Conservation (phyloP, 805 yeast species). For the Tetrapisispora taiwanensis region DNA sequence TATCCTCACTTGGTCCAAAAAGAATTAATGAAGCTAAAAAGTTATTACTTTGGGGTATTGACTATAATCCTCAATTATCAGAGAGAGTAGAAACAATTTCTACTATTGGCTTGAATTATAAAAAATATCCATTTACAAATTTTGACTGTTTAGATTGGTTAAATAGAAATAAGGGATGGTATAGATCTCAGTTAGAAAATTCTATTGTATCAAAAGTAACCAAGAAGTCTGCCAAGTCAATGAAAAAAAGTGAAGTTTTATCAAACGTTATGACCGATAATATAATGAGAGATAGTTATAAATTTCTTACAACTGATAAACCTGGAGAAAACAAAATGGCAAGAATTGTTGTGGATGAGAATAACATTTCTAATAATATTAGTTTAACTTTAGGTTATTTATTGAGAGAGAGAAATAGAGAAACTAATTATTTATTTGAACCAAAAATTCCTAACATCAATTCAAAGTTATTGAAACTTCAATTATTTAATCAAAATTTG, state of each 20-base stretch:
- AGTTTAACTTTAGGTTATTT: slow-evolving; percentile 24
- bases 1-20: slow-evolving; percentile 24
- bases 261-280: slow-evolving; percentile 2
- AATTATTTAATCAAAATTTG: slow-evolving; percentile 10
- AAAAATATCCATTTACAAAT: slow-evolving; percentile 21
- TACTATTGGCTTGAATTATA: slow-evolving; percentile 1
- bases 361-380: slow-evolving; percentile 6
- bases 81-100: slow-evolving; percentile 6
- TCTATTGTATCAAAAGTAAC: neutral
- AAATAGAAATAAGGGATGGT: slow-evolving; percentile 17
- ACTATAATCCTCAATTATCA: slow-evolving; percentile 13
- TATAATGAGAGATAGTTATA: slow-evolving; percentile 12
- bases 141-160: slow-evolving; percentile 22
- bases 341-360: slow-evolving; percentile 1
- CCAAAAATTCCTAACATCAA: slow-evolving; percentile 19
- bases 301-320: slow-evolving; percentile 5
- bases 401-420: slow-evolving; percentile 3
- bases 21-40: slow-evolving; percentile 18
- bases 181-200: slow-evolving; percentile 15
- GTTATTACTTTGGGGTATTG: slow-evolving; percentile 18
- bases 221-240: neutral
- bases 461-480: slow-evolving; percentile 16
- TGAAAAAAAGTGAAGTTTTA: neutral
- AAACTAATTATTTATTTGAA: slow-evolving; percentile 11
- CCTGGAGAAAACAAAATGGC: neutral